Base-by-base conservation (phyloP, 495 filamentous ascomycete species). In the Trichoderma erinaceum region DNA sequence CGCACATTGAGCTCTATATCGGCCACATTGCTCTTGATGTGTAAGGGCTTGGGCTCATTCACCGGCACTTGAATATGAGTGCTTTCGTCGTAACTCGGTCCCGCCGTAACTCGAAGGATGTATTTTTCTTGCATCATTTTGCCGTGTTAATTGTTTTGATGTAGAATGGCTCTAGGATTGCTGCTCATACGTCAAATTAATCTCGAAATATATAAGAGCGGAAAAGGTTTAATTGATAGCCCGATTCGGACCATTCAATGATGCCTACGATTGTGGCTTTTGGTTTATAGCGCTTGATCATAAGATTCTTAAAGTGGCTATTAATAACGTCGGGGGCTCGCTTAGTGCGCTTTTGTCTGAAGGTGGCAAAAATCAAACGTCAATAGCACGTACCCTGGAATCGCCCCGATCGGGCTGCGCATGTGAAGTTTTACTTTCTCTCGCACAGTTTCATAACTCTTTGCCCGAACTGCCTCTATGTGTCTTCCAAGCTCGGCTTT, bases 71-170 rank as follows among this genome's bases (percentile, higher is more conserved):
- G 72, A 69, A 85, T 71, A 74, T 96, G 92, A 0, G 83, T 86
- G 50, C 80, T 73, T 29, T 76, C 71, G 75, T 93, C 85, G 78
- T 97, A 94, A 29, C 80, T 79, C 12, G 89, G 81, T 4, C 94
- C 94, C 12, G 91, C 90, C 11, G 89, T 91, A 23, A 92, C 87
- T 68, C 83, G 85, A 67, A 93, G 83, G 35, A 86, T 78, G 76
- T 90, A 92, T 65, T 90, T 87, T 52, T 86, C 78, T 27, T 86
- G 80, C 84, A 88, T 87, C 35, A 38, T 41, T 3, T 67, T 46
- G 21, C 15, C 16, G 43, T 4, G 23, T 5, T 61, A 25, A 29
- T 18, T 29, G 29, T 29, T 1, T 29, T 29, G 29, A 29, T 10
- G 56, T 18, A 8, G 2, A n/a, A 61, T 0, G 2, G 32, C 21